Conservation (phyloP, 2,329 filamentous ascomycete species). For the Ophiobolus disseminans region DNA sequence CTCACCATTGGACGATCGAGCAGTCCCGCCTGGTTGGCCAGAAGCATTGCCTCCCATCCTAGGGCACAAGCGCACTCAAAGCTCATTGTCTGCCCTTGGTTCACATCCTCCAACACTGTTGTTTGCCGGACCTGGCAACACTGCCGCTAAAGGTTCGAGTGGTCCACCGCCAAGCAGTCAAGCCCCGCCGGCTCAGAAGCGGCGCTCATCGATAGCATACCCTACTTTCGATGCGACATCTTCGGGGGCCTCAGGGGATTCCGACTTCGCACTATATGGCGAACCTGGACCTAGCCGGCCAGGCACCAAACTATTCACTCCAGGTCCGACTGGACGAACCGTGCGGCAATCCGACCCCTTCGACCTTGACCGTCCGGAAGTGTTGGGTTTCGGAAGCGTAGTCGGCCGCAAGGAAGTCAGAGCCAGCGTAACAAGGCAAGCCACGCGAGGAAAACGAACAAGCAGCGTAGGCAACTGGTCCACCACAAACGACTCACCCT, state of each 20-base stretch:
- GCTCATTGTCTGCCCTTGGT: conserved; percentile 36
- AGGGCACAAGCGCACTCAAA: conserved; percentile 39
- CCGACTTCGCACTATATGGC: conserved; percentile 38
- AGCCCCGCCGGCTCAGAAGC: conserved; percentile 32
- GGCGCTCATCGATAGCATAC: conserved; percentile 31
- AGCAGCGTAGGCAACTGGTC: conserved; percentile 43
- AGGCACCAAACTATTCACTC: conserved; percentile 34
- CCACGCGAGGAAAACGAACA: conserved; percentile 33
- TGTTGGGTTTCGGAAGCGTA: conserved; percentile 44
- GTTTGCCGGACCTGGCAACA: conserved; percentile 30
- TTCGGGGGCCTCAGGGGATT: conserved; percentile 32
- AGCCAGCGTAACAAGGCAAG: conserved; percentile 38
- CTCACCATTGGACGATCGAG: conserved; percentile 36
- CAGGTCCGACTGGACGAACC: conserved; percentile 25
- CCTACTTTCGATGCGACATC: conserved; percentile 35
- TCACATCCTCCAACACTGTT: conserved; percentile 41
- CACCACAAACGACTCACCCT: conserved; percentile 24
- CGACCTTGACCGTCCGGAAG: conserved; percentile 50
- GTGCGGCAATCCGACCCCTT: conserved; percentile 51
- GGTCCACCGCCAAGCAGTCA: conserved; percentile 31
- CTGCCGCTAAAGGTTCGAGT: conserved; percentile 37
- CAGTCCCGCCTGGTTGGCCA: conserved; percentile 35
- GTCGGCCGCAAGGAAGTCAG: conserved; percentile 35
- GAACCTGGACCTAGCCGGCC: conserved; percentile 47
- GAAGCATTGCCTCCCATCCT: conserved; percentile 16